Evolutionary conservation across 176 grass and related monocot species (phyloP), one percentile per base, ranked within the genome.

Genomic region (Zoysia pacifica): DNA sequence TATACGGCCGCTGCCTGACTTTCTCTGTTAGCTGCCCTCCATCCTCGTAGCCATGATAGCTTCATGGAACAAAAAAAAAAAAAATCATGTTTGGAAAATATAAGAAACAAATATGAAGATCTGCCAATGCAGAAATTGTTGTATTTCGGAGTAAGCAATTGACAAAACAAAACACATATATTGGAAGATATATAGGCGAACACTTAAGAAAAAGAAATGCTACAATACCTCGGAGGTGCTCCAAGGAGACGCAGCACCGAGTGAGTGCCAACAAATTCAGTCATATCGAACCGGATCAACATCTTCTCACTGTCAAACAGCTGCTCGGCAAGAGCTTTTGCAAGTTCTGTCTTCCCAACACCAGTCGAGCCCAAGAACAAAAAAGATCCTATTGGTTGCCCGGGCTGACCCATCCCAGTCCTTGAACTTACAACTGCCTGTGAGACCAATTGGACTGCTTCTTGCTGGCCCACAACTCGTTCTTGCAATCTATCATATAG

Each of bases 281-380:
- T 61, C 82, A 89, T 92, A 73, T 89, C 82, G 18, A 92, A 45
- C 0, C 74, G 83, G 15, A 92, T 4, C 18, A 89, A 11, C 16
- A 65, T 47, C 11, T 81, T 75, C 85, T 91, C 82, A 6, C 63
- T 48, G 62, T 70, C 44, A n/a, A 73, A 73, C 0, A 84, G 51
- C 60, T 88, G 73, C 38, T 85, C 55, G 0, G 90, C 78, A 48
- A 91, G 56, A 45, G 90, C 86, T 20, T 91, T 89, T 8, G 89
- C 71, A 2, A 91, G 85, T 40, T 88, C 89, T 16, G 81, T 91
- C 73, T 92, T 92, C 9, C 90, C 90, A 5, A 89, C 86, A 58
- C 90, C 90, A 0, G 82, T 89, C 13, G 86, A 58, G 19, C 86
- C 90, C 35, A 73, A 18, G 44, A 91, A 91, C 5, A 91, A 73